Percentiles rank a stretch among this genome's conserved stretches.
phyloP scores from a whole-genome alignment of 106 monocot genomes.

The Apostasia ramifera region DNA sequence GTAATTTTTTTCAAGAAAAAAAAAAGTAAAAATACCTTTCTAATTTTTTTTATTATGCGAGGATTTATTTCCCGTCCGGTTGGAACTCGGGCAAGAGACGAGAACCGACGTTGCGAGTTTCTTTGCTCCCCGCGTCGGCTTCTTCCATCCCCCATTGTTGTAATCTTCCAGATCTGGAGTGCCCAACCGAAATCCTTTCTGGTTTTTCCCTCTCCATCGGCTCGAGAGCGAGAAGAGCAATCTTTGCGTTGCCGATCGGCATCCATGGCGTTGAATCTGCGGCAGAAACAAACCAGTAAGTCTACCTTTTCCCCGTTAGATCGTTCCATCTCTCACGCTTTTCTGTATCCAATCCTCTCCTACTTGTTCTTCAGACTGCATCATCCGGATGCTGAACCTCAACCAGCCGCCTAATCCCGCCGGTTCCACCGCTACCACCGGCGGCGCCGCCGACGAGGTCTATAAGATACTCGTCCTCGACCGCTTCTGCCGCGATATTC shows the following conservation, averaged over 20 bases:
- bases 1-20: too few relatives aligned
- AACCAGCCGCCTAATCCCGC: slow-evolving; percentile 38
- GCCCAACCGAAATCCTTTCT: too few relatives aligned
- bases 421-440: slow-evolving; percentile 6
- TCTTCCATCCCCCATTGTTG: too few relatives aligned
- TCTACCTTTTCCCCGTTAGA: background rate
- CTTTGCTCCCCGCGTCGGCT: too few relatives aligned
- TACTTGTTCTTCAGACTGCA: slow-evolving; percentile 15
- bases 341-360: background rate
- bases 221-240: slow-evolving; percentile 1
- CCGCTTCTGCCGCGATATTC: slow-evolving; percentile 62
- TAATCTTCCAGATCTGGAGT: too few relatives aligned
- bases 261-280: slow-evolving; percentile 83
- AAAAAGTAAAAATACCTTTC: too few relatives aligned
- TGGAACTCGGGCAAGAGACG: too few relatives aligned
- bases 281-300: slow-evolving; percentile 85
- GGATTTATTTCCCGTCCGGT: too few relatives aligned
- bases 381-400: slow-evolving; percentile 80
- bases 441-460: slow-evolving; percentile 19
- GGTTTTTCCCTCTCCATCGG: background rate
- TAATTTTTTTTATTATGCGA: too few relatives aligned
- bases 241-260: background rate
- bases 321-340: background rate
- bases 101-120: too few relatives aligned
- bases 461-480: slow-evolving; percentile 95